Evolutionary conservation across 1,139 yeast species (phyloP).

Genomic region (Blastobotrys arbuscula): DNA sequence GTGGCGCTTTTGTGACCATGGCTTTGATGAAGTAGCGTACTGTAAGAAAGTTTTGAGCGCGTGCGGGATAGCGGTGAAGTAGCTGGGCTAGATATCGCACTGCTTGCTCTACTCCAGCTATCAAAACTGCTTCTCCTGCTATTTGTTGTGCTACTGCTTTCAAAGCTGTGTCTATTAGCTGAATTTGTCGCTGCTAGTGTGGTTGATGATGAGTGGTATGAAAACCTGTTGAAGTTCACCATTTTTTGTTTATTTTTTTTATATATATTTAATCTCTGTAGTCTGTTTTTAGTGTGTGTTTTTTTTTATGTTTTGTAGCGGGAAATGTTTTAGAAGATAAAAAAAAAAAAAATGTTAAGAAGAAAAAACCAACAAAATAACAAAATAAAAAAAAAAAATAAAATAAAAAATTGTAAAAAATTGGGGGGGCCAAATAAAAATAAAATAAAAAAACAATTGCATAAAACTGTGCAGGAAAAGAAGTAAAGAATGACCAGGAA

Average conservation of each 20-base stretch:
- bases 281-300: background rate
- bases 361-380: background rate
- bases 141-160: background rate
- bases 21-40: background rate
- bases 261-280: background rate
- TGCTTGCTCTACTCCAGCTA: slow-evolving; percentile 2
- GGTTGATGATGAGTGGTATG: background rate
- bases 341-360: background rate
- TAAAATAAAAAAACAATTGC: background rate
- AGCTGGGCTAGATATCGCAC: background rate
- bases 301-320: background rate
- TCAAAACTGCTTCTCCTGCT: slow-evolving; percentile 1
- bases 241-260: background rate
- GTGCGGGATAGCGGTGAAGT: slow-evolving; percentile 1
- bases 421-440: background rate
- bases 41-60: background rate
- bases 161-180: background rate
- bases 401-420: background rate
- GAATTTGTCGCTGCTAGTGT: background rate
- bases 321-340: background rate
- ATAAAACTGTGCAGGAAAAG: background rate
- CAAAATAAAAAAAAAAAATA: background rate
- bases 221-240: background rate
- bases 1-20: background rate
- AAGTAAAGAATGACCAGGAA: background rate